Evolutionary conservation across 2,329 filamentous ascomycete genomes (phyloP), one percentile per base, ranked within the genome.

Genomic region (Exserohilum rostratum): DNA sequence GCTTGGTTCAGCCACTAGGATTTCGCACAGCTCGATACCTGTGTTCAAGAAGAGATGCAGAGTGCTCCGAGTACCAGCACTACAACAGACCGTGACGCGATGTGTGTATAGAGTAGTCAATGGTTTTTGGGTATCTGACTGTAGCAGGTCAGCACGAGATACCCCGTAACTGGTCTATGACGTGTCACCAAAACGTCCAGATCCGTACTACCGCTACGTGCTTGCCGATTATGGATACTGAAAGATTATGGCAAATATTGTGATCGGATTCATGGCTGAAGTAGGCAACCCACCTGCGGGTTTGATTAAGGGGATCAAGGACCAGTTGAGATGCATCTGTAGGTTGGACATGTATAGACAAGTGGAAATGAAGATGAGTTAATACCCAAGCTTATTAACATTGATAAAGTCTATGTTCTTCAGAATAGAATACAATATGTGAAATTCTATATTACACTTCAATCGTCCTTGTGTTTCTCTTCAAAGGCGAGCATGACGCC

Each of bases 401-500:
- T 39, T 17, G 3, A 15, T 22, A 15, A 25, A 17, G 15, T 31
- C 10, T 53, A 46, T 46, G 44, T 50, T 53, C 38, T 33, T 27
- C 25, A 43, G 25, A 30, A 46, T 13, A 34, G n/a, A 34, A 27
- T 27, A 25, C 30, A 33, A 27, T 18, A 29, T 11, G 27, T 35
- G n/a, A 29, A 50, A 27, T 2, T 27, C 25, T 18, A 7, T 22
- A 20, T 3, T 13, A 15, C 37, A 31, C 11, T 15, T 55, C n/a
- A 58, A 40, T 58, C 43, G 9, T 46, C 29, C 20, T 40, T 50
- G 33, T 55, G 42, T 15, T 52, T 43, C 33, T 67, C 57, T 2
- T 74, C 70, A 44, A 68, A 64, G 5, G 61, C 60, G 33, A 78
- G 76, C 58, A 93, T 78, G 18, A 85, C 62, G 46, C 80, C 83